A percentile compares a stretch with the other conserved stretches of the same genome.
Conservation (phyloP, 768 basidiomycete genomes). For the Pluteus cervinus region DNA sequence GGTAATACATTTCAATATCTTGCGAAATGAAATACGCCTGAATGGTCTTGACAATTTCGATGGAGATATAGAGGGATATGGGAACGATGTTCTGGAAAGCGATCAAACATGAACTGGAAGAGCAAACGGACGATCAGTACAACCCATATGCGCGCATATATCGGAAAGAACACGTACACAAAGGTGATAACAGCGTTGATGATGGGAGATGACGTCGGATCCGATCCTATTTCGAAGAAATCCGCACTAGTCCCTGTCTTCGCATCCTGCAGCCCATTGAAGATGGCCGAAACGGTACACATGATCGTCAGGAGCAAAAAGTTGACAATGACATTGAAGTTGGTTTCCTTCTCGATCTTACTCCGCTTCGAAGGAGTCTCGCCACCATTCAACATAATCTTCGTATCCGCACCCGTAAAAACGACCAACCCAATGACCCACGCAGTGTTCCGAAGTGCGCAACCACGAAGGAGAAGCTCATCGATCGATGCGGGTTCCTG, state of each 20-base stretch:
- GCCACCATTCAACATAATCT: conserved; percentile 90
- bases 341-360: conserved; percentile 98
- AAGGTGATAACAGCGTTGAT: conserved; percentile 86
- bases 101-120: conserved; percentile 77
- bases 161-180: conserved; percentile 59
- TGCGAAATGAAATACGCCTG: conserved; percentile 96
- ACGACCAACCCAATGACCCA: conserved; percentile 95
- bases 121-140: conserved; percentile 1
- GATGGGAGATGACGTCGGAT: conserved; percentile 52
- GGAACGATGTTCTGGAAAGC: conserved; percentile 98
- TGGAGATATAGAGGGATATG: conserved; percentile 93
- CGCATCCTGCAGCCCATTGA: conserved; percentile 67
- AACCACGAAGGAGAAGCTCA: conserved; percentile 88
- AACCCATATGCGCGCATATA: too few relatives aligned
- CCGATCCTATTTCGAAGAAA: conserved; percentile 63
- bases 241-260: conserved; percentile 56
- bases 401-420: conserved; percentile 90
- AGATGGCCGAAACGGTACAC: conserved; percentile 70
- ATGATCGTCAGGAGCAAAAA: conserved; percentile 73
- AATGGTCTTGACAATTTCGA: conserved; percentile 97
- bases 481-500: conserved; percentile 81
- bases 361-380: conserved; percentile 94
- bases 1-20: conserved; percentile 95
- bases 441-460: conserved; percentile 79
- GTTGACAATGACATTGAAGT: conserved; percentile 96